Percentiles rank a stretch among this genome's conserved stretches.
Evolutionary conservation across 176 grass and related monocot species (phyloP).

Genomic region (Chloris gayana): DNA sequence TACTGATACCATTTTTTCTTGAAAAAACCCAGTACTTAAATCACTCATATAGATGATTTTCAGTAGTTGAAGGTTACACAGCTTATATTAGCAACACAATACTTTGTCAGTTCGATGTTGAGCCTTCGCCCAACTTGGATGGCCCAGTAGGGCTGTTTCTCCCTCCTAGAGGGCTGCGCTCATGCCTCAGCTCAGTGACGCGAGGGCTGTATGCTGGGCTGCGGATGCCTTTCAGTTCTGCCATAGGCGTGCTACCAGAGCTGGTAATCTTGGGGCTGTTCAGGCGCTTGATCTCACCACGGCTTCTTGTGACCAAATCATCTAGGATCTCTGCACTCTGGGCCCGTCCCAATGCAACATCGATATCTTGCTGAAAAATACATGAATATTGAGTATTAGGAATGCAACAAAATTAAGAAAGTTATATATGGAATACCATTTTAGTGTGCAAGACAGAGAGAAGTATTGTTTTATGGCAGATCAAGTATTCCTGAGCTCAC

Average conservation of each 20-base stretch:
- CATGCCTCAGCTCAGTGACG: slow-evolving; percentile 64
- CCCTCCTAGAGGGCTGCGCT: slow-evolving; percentile 66
- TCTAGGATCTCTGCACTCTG: slow-evolving; percentile 83
- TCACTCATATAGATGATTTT: slow-evolving; percentile 34
- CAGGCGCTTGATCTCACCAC: slow-evolving; percentile 87
- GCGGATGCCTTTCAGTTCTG: slow-evolving; percentile 62
- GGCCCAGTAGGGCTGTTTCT: slow-evolving; percentile 49
- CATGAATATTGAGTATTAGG: neutral
- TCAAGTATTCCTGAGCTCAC: slow-evolving; percentile 43
- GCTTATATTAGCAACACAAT: slow-evolving; percentile 9
- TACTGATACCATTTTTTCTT: slow-evolving; percentile 18
- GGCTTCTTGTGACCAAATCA: slow-evolving; percentile 85
- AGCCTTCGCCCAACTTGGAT: slow-evolving; percentile 51
- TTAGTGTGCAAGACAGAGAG: neutral
- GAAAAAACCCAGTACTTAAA: neutral
- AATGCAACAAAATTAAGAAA: slow-evolving; percentile 6
- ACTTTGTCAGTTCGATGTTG: slow-evolving; percentile 42
- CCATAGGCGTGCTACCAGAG: slow-evolving; percentile 73
- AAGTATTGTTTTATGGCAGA: neutral
- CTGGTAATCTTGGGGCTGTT: slow-evolving; percentile 94
- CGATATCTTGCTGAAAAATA: slow-evolving; percentile 74
- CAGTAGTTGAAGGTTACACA: slow-evolving; percentile 24
- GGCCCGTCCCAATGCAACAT: slow-evolving; percentile 42
- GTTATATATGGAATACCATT: neutral
- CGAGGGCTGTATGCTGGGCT: slow-evolving; percentile 88